phyloP scores from a whole-genome alignment of 164 flowering plant genomes.

The Liquidambar formosana region DNA sequence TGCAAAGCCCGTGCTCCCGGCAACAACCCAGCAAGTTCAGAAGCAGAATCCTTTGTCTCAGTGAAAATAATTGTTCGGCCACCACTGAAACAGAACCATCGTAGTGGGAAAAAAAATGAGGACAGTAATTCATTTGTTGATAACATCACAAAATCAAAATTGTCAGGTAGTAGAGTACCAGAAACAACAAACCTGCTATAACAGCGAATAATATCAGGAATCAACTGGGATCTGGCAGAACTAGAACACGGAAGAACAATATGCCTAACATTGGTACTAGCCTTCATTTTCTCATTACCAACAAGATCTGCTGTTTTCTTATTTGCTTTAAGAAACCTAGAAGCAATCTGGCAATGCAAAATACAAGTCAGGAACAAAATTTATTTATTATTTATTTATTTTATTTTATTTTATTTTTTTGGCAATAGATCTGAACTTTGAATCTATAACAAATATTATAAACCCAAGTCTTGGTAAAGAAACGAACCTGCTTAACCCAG shows the following conservation, averaged over 20 bases:
- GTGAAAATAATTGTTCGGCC: slow-evolving; percentile 88
- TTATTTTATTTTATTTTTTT: neutral
- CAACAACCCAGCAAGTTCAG: slow-evolving; percentile 70
- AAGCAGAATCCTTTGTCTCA: slow-evolving; percentile 78
- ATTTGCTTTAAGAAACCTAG: slow-evolving; percentile 68
- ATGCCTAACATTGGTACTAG: slow-evolving; percentile 81
- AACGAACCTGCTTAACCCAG: slow-evolving; percentile 80
- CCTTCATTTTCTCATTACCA: slow-evolving; percentile 94
- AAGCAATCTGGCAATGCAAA: slow-evolving; percentile 56
- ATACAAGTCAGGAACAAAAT: neutral
- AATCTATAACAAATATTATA: neutral
- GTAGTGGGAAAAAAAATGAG: neutral
- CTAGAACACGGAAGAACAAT: slow-evolving; percentile 79
- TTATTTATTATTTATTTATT: neutral
- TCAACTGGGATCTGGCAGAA: slow-evolving; percentile 72
- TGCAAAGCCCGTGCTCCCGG: slow-evolving; percentile 86
- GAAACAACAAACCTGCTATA: slow-evolving; percentile 68
- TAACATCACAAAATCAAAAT: neutral
- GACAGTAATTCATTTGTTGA: neutral
- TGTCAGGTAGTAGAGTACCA: neutral
- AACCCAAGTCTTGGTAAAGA: neutral
- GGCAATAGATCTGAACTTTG: neutral
- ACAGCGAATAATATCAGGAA: slow-evolving; percentile 87
- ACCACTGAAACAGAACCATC: slow-evolving; percentile 45
- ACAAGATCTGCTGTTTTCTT: slow-evolving; percentile 91